Evolutionary conservation across 306 rosid genomes (phyloP), one percentile per base, ranked within the genome.

Genomic region (Canavalia gladiata): DNA sequence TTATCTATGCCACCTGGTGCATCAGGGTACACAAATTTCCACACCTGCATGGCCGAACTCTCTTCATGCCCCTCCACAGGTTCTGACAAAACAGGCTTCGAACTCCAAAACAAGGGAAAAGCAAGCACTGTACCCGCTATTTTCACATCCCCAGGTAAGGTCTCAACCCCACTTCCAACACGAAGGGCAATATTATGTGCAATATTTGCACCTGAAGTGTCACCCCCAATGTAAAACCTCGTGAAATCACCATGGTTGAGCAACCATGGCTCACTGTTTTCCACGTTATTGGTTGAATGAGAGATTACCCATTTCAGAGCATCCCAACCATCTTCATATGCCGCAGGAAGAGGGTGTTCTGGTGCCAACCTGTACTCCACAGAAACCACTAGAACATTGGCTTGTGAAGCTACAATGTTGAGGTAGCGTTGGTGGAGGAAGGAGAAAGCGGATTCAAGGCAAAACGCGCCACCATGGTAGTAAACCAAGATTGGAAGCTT

Each of bases 361-460:
- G 91, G 93, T 0, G 93, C 89, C 5, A 81, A 76, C 83, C 90
- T 81, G 64, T 91, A 91, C 76, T 89, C 93, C 0, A 91, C 86
- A 0, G 90, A 91, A 33, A 89, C 88, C 1, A 86, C 91, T 0
- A 87, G 63, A 72, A 79, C 88, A 1, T 81, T 85, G 47, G 86
- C 73, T 49, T 83, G 45, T 1, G 90, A 76, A 0, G 88, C 93
- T 25, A 91, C 18, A 6, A 59, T 60, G 67, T 81, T 85, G 59
- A 91, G 86, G 74, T 82, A 87, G 35, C 80, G 86, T 4, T 87
- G 89, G 78, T 87, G 86, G 75, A 82, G 87, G 28, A 59, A 75
- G 12, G 95, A 89, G 89, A 89, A 91, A 2, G 93, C 91, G 0
- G 95, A 89, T 71, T 91, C 89, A 0, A 86, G 49, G 77, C 83